Conservation (phyloP, 176 grass and related monocot species). For the Musa troglodytarum region DNA sequence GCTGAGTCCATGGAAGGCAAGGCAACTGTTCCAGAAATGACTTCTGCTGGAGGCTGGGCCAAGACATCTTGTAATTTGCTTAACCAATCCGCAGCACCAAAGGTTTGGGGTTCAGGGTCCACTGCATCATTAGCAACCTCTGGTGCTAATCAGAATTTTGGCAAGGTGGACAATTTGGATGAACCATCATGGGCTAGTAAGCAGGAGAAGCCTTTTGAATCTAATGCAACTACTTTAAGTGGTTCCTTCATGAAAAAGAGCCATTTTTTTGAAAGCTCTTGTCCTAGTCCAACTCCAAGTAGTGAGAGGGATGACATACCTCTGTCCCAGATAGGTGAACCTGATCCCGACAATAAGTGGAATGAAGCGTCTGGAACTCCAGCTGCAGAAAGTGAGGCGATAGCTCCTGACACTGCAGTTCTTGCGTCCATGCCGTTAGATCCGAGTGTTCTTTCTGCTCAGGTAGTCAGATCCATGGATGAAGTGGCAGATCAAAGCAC, state of each 20-base stretch:
- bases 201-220: slow-evolving; percentile 15
- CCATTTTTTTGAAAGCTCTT: slow-evolving; percentile 30
- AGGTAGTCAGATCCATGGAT: slow-evolving; percentile 30
- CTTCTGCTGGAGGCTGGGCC: slow-evolving; percentile 40
- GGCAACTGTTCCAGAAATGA: slow-evolving; percentile 26
- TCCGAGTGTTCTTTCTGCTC: slow-evolving; percentile 23
- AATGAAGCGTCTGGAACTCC: slow-evolving; percentile 34
- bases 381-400: slow-evolving; percentile 17
- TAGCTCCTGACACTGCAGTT: slow-evolving; percentile 15
- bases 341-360: slow-evolving; percentile 16
- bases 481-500: slow-evolving; percentile 24
- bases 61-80: slow-evolving; percentile 31
- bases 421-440: slow-evolving; percentile 33
- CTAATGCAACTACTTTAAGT: background rate
- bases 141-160: slow-evolving; percentile 17
- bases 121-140: slow-evolving; percentile 23
- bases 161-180: slow-evolving; percentile 16
- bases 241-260: slow-evolving; percentile 24
- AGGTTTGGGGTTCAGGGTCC: slow-evolving; percentile 29
- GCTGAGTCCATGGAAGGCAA: slow-evolving; percentile 34
- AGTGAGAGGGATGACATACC: slow-evolving; percentile 18
- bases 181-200: background rate
- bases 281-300: slow-evolving; percentile 44
- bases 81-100: slow-evolving; percentile 32
- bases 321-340: slow-evolving; percentile 21